Evolutionary conservation across 2,329 filamentous ascomycete genomes (phyloP).

Genomic region (Paecilomyces dactylethromorphus): DNA sequence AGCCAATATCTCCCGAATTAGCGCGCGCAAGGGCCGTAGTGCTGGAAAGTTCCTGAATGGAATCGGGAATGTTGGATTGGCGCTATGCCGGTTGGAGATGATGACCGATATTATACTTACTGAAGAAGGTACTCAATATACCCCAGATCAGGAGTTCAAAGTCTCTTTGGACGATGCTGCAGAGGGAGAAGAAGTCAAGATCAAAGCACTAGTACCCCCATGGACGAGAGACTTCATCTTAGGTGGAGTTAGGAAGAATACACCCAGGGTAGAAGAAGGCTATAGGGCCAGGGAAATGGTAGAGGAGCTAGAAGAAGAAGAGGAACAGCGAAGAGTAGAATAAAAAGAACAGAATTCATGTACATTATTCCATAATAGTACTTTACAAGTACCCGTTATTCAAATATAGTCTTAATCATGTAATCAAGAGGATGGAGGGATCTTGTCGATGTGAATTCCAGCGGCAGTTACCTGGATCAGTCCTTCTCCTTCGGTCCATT

Average conservation of each 20-base stretch:
- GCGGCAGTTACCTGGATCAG: too few species aligned
- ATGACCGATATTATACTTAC: slow-evolving; percentile 78
- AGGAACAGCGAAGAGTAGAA: slow-evolving; percentile 20
- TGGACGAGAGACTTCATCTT: slow-evolving; percentile 55
- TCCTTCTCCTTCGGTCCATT: too few species aligned
- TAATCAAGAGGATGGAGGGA: too few species aligned
- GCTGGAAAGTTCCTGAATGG: slow-evolving; percentile 75
- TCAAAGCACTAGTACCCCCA: slow-evolving; percentile 77
- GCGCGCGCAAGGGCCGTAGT: slow-evolving; percentile 53
- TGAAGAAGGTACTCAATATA: slow-evolving; percentile 57
- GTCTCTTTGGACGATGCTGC: slow-evolving; percentile 45
- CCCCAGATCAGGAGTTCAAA: slow-evolving; percentile 56
- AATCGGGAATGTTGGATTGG: slow-evolving; percentile 80
- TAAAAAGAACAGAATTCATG: slow-evolving; percentile 4
- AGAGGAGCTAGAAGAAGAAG: slow-evolving; percentile 30
- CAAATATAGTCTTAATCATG: too few species aligned
- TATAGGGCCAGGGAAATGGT: slow-evolving; percentile 29
- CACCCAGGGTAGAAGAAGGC: slow-evolving; percentile 15
- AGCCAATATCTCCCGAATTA: slow-evolving; percentile 49
- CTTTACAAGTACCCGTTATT: neutral
- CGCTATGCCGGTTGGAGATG: slow-evolving; percentile 76
- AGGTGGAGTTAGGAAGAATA: slow-evolving; percentile 31
- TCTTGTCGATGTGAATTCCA: too few species aligned
- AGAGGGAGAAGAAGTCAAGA: slow-evolving; percentile 44
- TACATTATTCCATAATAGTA: neutral